Evolutionary conservation across 2,329 filamentous ascomycete species (phyloP).

Genomic region (Aspergillus chevalieri): DNA sequence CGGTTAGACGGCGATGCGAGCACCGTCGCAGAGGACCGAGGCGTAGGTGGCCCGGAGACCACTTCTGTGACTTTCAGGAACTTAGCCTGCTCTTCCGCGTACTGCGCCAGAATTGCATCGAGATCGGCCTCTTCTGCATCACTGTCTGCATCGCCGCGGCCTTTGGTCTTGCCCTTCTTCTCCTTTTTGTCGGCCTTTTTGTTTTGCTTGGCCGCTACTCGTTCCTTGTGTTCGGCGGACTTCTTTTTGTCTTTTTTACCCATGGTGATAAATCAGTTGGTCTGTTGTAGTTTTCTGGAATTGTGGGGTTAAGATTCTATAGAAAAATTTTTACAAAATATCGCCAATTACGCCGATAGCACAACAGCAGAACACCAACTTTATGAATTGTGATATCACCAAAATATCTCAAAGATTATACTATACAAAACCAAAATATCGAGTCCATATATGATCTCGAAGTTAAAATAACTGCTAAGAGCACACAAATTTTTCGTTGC

Average conservation of each 20-base stretch:
- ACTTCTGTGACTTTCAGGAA: constrained; percentile 91
- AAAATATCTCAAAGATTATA: too few species aligned
- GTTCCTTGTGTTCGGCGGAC: constrained; percentile 52
- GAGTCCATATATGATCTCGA: too few species aligned
- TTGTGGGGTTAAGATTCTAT: too few species aligned
- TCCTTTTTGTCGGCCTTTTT: constrained; percentile 71
- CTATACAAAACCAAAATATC: too few species aligned
- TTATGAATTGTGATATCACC: too few species aligned
- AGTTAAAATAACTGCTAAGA: too few species aligned
- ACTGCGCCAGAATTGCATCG: constrained; percentile 87
- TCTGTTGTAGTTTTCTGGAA: too few species aligned
- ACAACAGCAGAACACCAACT: too few species aligned
- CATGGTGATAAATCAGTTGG: constrained; percentile 28
- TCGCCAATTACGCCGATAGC: too few species aligned
- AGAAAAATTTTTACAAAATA: too few species aligned
- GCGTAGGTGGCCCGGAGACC: constrained; percentile 63
- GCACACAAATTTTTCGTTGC: neutral
- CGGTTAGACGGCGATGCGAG: constrained; percentile 78
- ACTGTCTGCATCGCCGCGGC: constrained; percentile 60
- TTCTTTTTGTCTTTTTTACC: constrained; percentile 54
- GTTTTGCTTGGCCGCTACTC: constrained; percentile 66
- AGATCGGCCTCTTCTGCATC: constrained; percentile 90
- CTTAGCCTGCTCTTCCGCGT: constrained; percentile 84
- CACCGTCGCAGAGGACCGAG: constrained; percentile 73
- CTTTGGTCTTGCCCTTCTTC: constrained; percentile 71